Percentiles rank a stretch among this genome's conserved stretches.
phyloP scores from a whole-genome alignment of 371 early-diverging fungal species.

The Rhizomucor pusillus region DNA sequence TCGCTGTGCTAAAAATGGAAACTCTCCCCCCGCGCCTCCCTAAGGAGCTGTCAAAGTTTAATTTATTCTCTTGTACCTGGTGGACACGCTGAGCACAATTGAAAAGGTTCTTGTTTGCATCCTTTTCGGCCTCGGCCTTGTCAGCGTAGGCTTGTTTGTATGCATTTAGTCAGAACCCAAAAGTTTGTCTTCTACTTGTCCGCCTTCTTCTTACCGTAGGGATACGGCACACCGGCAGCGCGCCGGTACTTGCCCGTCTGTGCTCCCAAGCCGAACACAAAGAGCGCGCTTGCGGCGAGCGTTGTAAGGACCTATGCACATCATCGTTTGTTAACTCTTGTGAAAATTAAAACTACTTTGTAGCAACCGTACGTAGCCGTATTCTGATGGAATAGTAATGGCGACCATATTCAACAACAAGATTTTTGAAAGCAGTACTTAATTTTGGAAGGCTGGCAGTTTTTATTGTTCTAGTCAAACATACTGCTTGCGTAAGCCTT shows the following conservation, averaged over 20 bases:
- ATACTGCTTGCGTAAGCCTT: constrained; percentile 5
- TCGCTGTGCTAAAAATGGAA: too few relatives aligned
- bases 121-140: constrained; percentile 52
- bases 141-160: constrained; percentile 67
- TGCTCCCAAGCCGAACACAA: constrained; percentile 45
- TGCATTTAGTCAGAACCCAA: not conserved
- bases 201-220: constrained; percentile 52
- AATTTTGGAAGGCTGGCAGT: too few relatives aligned
- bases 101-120: constrained; percentile 55
- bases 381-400: constrained; percentile 51
- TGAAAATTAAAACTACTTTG: not conserved
- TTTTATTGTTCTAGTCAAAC: too few relatives aligned
- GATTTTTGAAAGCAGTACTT: not conserved
- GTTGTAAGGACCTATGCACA: constrained; percentile 40
- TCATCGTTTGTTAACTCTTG: not conserved
- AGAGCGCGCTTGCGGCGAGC: constrained; percentile 36
- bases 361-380: constrained; percentile 63
- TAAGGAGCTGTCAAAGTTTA: not conserved
- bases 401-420: constrained; percentile 30
- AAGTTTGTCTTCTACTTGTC: not conserved
- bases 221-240: constrained; percentile 60
- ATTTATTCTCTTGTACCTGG: constrained; percentile 26
- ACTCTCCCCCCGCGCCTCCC: too few relatives aligned
- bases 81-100: constrained; percentile 73
- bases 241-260: constrained; percentile 58